Base-by-base conservation (phyloP, 768 basidiomycete species). In the Phylloporus arenicola region DNA sequence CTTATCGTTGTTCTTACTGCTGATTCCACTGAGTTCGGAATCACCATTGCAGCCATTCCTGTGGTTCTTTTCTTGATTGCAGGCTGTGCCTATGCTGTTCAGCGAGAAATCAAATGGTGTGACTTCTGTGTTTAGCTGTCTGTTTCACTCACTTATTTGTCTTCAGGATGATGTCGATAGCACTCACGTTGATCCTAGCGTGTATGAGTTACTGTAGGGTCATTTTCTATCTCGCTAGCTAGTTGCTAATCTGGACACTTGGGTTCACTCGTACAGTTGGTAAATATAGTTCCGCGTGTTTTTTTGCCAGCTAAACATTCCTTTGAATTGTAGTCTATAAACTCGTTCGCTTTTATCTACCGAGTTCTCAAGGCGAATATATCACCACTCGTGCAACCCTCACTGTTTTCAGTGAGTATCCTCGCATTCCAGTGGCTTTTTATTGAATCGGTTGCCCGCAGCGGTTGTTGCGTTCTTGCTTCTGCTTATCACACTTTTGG, bases 31-130 rank as follows among this genome's bases (percentile, higher is more conserved):
- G 91, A 92, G 68, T 92, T 90, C 60, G 88, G 82, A 12, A 63
- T 92, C 20, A 92, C 91, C 3, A 77, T 92, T 44, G 78, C 86
- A 19, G 90, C 91, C 10, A 88, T 92, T 42, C 90, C 90, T 20
- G 74, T 92, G 22, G 86, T 89, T 14, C 71, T 92, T 17, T 51
- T 78, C 30, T 72, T 92, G 43, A 73, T 92, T 29, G 70, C 81
- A 16, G 72, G 80, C 3, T 85, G 83, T 59, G 83, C 79, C 14
- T 58, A 81, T 31, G 87, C 90, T 6, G 84, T 89, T 6, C 82
- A 86, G 61, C 78, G 84, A 48, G 90, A 92, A 70, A 81, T 92
- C 54, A 90, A 83, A 67, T 84, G 78, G 90, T 86, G 56, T 27
- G 78, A 64, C 20, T 14, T 47, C 9, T 34, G 3, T 30, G 10